These are phyloP conservation scores for Tricladium varicosporioides DNA, from an alignment of 2,329 filamentous ascomycete genomes.

Conservation along the genomic window DNA sequence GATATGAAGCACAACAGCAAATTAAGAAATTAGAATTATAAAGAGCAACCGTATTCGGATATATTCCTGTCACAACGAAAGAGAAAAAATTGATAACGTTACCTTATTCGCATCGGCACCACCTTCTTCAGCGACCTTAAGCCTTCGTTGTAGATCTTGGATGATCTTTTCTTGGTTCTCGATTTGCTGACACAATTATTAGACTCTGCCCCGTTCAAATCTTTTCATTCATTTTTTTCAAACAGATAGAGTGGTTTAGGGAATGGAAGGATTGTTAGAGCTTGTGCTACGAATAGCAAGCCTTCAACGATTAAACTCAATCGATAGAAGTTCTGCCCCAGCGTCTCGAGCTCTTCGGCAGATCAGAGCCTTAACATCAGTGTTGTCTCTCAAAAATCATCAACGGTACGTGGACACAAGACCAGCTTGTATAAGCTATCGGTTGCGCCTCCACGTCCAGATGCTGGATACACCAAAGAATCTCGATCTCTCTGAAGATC, in stretches of 20 bases:
- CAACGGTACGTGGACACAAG: no score
- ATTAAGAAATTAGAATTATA: background rate
- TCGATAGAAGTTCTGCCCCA: no score
- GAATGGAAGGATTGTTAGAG: background rate
- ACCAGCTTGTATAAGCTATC: no score
- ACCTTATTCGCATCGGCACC: slow-evolving; percentile 32
- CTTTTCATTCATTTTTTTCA: background rate
- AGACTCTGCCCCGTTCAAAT: slow-evolving; percentile 12
- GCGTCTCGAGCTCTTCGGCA: no score
- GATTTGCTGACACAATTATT: slow-evolving; percentile 27
- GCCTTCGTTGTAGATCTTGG: slow-evolving; percentile 28
- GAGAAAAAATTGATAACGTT: slow-evolving; percentile 22
- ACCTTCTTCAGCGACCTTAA: slow-evolving; percentile 27
- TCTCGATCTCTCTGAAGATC: background rate
- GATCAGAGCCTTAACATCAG: background rate
- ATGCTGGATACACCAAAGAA: background rate
- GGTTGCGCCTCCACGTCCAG: no score
- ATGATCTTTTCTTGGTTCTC: slow-evolving; percentile 28
- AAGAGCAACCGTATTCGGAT: background rate
- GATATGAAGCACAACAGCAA: background rate
- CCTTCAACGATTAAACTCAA: no score
- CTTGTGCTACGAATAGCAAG: no score
- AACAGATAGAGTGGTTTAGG: background rate
- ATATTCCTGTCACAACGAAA: slow-evolving; percentile 5
- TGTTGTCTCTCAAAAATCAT: background rate